Evolutionary conservation across 106 monocot genomes (phyloP).

Genomic region (Dioscorea alata): DNA sequence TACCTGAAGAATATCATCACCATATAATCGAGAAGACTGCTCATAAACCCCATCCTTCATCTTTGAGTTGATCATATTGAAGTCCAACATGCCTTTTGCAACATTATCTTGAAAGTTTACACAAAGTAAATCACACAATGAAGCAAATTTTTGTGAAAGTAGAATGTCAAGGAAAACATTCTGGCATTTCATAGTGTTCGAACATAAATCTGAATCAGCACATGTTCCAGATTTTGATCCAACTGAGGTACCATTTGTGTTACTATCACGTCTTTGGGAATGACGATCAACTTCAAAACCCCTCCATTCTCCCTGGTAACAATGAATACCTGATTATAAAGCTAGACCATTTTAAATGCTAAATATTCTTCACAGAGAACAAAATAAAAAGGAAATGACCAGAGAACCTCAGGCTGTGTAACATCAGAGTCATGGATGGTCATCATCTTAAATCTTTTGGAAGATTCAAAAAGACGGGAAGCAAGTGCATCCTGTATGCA

Average conservation of each 20-base stretch:
- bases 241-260: slow-evolving; percentile 4
- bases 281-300: not conserved
- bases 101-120: slow-evolving; percentile 19
- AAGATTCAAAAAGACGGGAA: not conserved
- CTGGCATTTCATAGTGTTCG: slow-evolving; percentile 21
- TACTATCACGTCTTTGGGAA: not conserved
- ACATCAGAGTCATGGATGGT: not conserved
- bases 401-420: slow-evolving; percentile 13
- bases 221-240: slow-evolving; percentile 1
- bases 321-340: not conserved
- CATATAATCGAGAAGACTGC: slow-evolving; percentile 15
- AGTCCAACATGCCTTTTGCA: slow-evolving; percentile 13
- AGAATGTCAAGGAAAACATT: slow-evolving; percentile 27
- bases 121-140: slow-evolving; percentile 34
- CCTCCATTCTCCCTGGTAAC: slow-evolving; percentile 1
- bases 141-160: slow-evolving; percentile 28
- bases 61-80: slow-evolving; percentile 24
- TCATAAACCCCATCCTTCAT: slow-evolving; percentile 26
- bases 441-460: slow-evolving; percentile 1
- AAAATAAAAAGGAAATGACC: slow-evolving; percentile 2
- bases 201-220: slow-evolving; percentile 4
- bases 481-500: slow-evolving; percentile 33
- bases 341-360: not conserved
- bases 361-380: not conserved
- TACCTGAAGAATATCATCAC: slow-evolving; percentile 33